These are phyloP conservation scores for Bjerkandera adusta DNA, from an alignment of 1,284 basidiomycete genomes.

Conservation along the genomic window DNA sequence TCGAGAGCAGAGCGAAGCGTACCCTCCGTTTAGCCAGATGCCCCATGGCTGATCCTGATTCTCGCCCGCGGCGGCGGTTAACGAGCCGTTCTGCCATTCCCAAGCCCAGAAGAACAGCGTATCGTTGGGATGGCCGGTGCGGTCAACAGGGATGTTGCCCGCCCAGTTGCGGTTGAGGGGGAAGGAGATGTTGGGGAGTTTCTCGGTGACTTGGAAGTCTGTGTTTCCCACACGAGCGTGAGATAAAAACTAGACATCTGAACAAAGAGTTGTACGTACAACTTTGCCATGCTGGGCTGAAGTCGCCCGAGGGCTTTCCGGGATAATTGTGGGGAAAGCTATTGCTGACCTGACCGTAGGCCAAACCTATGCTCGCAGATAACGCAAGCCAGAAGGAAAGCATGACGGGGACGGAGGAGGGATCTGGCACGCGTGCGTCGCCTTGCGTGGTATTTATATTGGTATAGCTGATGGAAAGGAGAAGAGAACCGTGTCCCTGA, in stretches of 20 bases:
- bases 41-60: constrained; percentile 56
- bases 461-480: no score
- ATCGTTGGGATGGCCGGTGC: constrained; percentile 60
- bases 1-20: constrained; percentile 31
- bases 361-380: no score
- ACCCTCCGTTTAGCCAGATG: constrained; percentile 76
- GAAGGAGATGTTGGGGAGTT: constrained; percentile 63
- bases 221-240: neutral
- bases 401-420: no score
- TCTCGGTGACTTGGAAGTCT: constrained; percentile 25
- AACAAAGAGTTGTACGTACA: constrained; percentile 20
- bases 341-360: no score
- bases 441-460: no score
- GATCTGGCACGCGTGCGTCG: no score
- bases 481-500: no score
- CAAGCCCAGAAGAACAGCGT: constrained; percentile 73
- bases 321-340: constrained; percentile 23
- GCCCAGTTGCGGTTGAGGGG: constrained; percentile 55
- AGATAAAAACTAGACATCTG: neutral
- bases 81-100: constrained; percentile 51
- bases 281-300: constrained; percentile 29
- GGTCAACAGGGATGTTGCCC: constrained; percentile 64
- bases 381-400: no score
- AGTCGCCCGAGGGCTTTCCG: constrained; percentile 21
- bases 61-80: constrained; percentile 38